Percentiles rank a stretch among this genome's conserved stretches.
phyloP scores from a whole-genome alignment of 2,329 filamentous ascomycete genomes.

The Cytospora leucostoma region DNA sequence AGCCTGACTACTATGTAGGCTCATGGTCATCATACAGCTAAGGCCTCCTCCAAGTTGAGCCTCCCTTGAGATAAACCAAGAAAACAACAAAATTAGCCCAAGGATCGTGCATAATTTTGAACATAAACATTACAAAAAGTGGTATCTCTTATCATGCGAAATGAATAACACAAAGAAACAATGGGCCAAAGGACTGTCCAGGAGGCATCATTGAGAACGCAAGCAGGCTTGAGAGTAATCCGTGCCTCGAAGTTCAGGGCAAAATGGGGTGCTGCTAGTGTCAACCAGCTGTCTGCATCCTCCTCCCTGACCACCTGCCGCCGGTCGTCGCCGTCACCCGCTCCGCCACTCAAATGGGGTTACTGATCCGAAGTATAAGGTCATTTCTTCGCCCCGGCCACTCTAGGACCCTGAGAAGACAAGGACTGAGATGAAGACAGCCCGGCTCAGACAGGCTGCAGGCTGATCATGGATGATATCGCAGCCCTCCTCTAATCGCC shows the following conservation, averaged over 20 bases:
- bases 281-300: neutral
- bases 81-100: neutral
- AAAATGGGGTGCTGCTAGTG: neutral
- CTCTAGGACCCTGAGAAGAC: neutral
- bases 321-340: neutral
- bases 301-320: neutral
- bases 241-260: neutral
- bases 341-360: neutral
- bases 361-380: neutral
- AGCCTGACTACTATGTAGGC: conserved; percentile 5
- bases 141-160: conserved; percentile 14
- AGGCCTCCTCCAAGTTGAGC: neutral
- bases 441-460: neutral
- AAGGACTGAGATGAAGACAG: neutral
- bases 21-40: neutral
- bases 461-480: neutral
- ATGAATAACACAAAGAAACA: neutral
- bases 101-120: conserved; percentile 13
- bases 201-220: neutral
- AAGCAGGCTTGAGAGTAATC: neutral
- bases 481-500: neutral
- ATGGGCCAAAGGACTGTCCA: neutral
- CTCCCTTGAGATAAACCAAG: neutral
- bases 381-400: neutral
- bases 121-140: conserved; percentile 27